Evolutionary conservation across 176 grass and related monocot species (phyloP).

Genomic region (Ensete ventricosum): DNA sequence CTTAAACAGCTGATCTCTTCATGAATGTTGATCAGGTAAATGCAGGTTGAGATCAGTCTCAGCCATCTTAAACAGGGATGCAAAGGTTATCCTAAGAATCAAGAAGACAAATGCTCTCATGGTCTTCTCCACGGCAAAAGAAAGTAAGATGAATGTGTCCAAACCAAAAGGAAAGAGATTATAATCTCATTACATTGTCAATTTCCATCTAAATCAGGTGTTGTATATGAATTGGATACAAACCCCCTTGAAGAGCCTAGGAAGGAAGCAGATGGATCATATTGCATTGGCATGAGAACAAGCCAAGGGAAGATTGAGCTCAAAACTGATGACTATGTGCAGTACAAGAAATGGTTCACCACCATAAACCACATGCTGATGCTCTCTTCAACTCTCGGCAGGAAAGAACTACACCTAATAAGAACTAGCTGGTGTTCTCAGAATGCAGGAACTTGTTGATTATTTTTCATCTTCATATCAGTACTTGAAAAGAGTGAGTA

Average conservation of each 20-base stretch:
- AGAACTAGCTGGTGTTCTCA: conserved; percentile 4
- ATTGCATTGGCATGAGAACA: conserved; percentile 55
- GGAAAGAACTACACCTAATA: conserved; percentile 21
- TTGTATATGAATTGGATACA: conserved; percentile 50
- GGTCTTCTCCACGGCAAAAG: conserved; percentile 73
- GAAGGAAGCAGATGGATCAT: conserved; percentile 43
- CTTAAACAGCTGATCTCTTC: neutral
- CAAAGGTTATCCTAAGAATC: conserved; percentile 66
- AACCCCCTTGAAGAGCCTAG: conserved; percentile 42
- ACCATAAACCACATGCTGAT: conserved; percentile 78
- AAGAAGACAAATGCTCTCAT: conserved; percentile 80
- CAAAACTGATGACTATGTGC: conserved; percentile 57
- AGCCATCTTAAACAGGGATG: conserved; percentile 48
- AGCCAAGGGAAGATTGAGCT: conserved; percentile 85
- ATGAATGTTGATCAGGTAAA: conserved; percentile 38
- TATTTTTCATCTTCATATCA: neutral
- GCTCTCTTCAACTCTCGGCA: conserved; percentile 48
- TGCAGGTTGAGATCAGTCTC: conserved; percentile 77
- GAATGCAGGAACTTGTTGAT: neutral
- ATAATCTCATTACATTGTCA: neutral
- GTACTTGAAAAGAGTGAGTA: too few relatives aligned
- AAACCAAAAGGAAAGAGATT: neutral
- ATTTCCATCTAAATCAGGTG: conserved; percentile 37
- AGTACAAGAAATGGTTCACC: conserved; percentile 84
- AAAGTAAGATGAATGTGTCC: conserved; percentile 39